phyloP scores from a whole-genome alignment of 805 yeast species.

The Saturnispora quitensis region DNA sequence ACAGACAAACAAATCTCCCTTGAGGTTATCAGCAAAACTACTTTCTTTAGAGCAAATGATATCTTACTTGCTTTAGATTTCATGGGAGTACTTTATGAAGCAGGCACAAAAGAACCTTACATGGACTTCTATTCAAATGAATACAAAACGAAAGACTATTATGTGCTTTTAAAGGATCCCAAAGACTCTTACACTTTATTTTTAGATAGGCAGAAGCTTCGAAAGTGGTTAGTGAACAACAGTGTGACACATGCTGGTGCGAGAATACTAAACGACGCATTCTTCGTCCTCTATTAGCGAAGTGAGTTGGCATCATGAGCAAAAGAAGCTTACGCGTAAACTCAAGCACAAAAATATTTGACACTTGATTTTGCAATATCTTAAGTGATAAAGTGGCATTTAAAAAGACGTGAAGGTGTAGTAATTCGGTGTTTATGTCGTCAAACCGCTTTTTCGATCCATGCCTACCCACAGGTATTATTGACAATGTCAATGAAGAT shows the following conservation, averaged over 20 bases:
- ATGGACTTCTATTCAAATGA: constrained; percentile 23
- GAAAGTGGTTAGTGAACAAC: constrained; percentile 24
- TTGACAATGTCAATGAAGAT: neutral
- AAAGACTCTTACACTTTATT: constrained; percentile 14
- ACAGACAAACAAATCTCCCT: constrained; percentile 31
- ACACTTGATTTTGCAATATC: neutral
- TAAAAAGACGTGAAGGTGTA: neutral
- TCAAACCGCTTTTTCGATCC: constrained; percentile 5
- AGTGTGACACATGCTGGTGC: constrained; percentile 1
- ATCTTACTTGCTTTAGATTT: constrained; percentile 48
- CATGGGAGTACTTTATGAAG: constrained; percentile 36
- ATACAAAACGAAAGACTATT: constrained; percentile 12
- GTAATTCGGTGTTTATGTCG: neutral
- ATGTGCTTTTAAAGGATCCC: constrained; percentile 19
- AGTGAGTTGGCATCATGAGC: neutral
- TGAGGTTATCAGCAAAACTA: constrained; percentile 39
- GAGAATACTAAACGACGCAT: neutral
- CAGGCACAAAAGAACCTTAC: constrained; percentile 19
- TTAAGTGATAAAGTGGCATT: neutral
- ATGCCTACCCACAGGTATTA: neutral
- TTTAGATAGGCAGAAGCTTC: constrained; percentile 19
- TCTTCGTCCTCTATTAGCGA: neutral
- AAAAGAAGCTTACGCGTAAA: constrained; percentile 1
- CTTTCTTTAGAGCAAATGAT: constrained; percentile 61
- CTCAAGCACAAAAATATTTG: neutral